Evolutionary conservation across 2,329 filamentous ascomycete genomes (phyloP).

Genomic region (Phialemonium atrogriseum): DNA sequence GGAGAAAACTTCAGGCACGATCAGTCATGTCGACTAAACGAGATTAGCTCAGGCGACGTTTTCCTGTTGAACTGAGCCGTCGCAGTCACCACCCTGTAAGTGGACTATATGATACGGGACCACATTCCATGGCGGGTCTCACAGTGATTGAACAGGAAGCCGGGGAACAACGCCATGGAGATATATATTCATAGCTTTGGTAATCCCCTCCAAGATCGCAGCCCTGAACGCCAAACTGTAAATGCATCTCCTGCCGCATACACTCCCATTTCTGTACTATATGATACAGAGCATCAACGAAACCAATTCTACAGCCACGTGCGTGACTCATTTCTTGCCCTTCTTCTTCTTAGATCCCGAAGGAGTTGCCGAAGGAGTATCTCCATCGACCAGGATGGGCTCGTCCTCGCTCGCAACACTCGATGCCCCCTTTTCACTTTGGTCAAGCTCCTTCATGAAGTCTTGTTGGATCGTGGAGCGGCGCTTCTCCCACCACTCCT

Average conservation of each 20-base stretch:
- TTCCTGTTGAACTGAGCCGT: no score
- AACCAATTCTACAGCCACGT: no score
- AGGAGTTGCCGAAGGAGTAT: conserved; percentile 28
- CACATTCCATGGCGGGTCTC: no score
- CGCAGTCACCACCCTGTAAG: no score
- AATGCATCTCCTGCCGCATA: conserved; percentile 1
- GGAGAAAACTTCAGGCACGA: no score
- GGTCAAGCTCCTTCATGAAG: conserved; percentile 80
- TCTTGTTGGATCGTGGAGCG: conserved; percentile 62
- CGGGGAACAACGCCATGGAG: no score
- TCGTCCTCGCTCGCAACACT: conserved; percentile 58
- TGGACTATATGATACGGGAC: no score
- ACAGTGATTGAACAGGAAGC: no score
- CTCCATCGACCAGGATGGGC: conserved; percentile 65
- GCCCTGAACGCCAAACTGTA: conserved; percentile 2
- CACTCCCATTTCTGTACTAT: background rate
- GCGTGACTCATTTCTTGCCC: conserved; percentile 55
- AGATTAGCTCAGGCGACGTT: no score
- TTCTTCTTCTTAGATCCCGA: conserved; percentile 52
- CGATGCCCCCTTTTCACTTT: conserved; percentile 36
- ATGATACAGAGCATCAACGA: background rate
- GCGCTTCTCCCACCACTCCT: conserved; percentile 88
- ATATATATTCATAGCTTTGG: no score
- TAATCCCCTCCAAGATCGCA: no score
- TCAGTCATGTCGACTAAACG: no score